Conservation (phyloP, 345 rosid species). For the Salix purpurea region DNA sequence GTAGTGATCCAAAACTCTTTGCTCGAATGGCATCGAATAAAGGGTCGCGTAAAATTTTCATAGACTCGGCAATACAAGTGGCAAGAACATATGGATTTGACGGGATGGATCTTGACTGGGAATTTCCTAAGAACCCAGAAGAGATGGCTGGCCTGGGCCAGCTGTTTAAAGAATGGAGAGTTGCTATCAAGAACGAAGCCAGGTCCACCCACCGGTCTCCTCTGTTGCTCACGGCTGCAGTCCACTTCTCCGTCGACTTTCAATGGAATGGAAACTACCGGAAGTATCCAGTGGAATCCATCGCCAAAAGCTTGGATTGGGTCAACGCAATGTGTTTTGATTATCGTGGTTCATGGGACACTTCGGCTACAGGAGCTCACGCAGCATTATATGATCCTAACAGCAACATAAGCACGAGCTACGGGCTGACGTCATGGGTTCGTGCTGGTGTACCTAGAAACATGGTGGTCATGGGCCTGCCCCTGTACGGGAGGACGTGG, state of each 20-base stretch:
- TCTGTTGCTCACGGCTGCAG: conserved; percentile 50
- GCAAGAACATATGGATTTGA: conserved; percentile 46
- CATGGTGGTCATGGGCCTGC: conserved; percentile 61
- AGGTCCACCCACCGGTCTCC: conserved; percentile 27
- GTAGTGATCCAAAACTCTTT: conserved; percentile 17
- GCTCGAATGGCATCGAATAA: conserved; percentile 33
- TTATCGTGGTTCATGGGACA: conserved; percentile 48
- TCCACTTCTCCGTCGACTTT: conserved; percentile 43
- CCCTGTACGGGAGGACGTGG: conserved; percentile 61
- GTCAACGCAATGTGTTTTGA: conserved; percentile 56
- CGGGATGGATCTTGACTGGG: conserved; percentile 68
- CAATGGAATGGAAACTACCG: conserved; percentile 12
- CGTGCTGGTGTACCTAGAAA: conserved; percentile 40
- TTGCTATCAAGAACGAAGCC: conserved; percentile 36
- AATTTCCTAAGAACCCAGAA: conserved; percentile 33
- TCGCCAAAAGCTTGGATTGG: conserved; percentile 54
- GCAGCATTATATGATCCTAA: conserved; percentile 59
- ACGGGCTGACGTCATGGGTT: conserved; percentile 52
- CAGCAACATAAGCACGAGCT: conserved; percentile 53
- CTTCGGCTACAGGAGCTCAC: conserved; percentile 37
- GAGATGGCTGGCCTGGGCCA: conserved; percentile 38
- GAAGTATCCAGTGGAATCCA: conserved; percentile 28
- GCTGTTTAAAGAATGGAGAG: conserved; percentile 41
- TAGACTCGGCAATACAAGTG: conserved; percentile 36
- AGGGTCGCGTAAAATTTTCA: conserved; percentile 32